phyloP scores from a whole-genome alignment of 148 eudicot genomes.

The Beta vulgaris region DNA sequence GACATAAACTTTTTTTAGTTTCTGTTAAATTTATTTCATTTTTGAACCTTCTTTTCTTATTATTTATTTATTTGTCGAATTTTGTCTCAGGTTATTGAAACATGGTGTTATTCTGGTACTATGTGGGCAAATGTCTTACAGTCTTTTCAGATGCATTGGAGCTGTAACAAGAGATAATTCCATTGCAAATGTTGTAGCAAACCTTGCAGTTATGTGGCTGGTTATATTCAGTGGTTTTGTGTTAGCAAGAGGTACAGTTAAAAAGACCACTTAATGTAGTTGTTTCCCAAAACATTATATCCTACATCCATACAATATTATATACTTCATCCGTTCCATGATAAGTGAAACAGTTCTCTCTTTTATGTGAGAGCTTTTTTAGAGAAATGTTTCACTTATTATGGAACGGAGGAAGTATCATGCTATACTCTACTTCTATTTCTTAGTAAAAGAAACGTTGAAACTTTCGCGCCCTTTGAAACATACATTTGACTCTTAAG shows the following conservation, averaged over 20 bases:
- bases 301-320: too few species aligned
- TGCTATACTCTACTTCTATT: too few species aligned
- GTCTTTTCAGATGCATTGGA: conserved; percentile 27
- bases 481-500: too few species aligned
- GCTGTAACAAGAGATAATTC: conserved; percentile 23
- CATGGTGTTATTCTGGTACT: conserved; percentile 25
- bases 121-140: conserved; percentile 31
- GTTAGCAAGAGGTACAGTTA: conserved; percentile 28
- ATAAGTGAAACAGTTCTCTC: too few species aligned
- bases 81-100: conserved; percentile 25
- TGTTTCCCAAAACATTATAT: neutral
- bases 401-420: too few species aligned
- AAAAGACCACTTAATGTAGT: neutral
- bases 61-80: too few species aligned
- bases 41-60: neutral
- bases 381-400: too few species aligned
- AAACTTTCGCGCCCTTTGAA: too few species aligned
- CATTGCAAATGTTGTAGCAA: conserved; percentile 28
- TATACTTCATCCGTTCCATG: too few species aligned
- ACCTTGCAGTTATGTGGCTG: conserved; percentile 17
- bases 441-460: too few species aligned
- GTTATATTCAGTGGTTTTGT: conserved; percentile 34
- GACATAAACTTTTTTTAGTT: neutral
- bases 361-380: too few species aligned
- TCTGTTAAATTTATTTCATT: neutral